These are phyloP conservation scores for Tetraselmis striata DNA, from an alignment of 139 green algal genomes.

Conservation along the genomic window DNA sequence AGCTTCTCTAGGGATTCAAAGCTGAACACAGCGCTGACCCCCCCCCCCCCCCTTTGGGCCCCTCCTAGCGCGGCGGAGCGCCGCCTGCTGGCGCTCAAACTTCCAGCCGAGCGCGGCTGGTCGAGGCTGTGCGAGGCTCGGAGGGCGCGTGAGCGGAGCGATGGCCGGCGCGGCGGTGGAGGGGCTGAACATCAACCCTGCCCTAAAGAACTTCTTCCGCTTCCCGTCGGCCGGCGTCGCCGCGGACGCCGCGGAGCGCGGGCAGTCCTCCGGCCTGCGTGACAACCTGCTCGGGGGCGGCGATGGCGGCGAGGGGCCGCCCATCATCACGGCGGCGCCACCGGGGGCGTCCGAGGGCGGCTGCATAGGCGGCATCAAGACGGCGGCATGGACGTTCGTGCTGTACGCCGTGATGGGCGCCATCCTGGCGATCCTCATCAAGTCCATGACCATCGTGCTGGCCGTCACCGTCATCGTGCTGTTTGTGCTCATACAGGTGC, in stretches of 20 bases:
- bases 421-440: not conserved
- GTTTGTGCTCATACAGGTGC: not conserved
- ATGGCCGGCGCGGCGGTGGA: no score
- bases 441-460: not conserved
- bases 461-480: not conserved
- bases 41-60: no score
- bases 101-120: no score
- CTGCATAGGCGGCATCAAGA: not conserved
- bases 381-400: not conserved
- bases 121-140: no score
- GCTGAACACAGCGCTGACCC: no score
- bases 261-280: not conserved
- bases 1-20: no score
- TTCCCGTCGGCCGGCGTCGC: not conserved
- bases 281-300: not conserved
- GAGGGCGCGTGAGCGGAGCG: no score
- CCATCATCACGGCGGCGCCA: not conserved
- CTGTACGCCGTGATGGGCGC: not conserved
- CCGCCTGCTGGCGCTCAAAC: no score
- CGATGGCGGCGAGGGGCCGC: not conserved
- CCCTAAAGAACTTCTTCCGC: not conserved
- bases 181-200: not conserved
- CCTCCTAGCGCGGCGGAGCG: no score
- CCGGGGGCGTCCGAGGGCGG: not conserved
- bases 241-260: not conserved